Percentiles rank a stretch among this genome's conserved stretches.
Evolutionary conservation across 2,329 filamentous ascomycete species (phyloP).

Genomic region (Curvularia verruculosa): DNA sequence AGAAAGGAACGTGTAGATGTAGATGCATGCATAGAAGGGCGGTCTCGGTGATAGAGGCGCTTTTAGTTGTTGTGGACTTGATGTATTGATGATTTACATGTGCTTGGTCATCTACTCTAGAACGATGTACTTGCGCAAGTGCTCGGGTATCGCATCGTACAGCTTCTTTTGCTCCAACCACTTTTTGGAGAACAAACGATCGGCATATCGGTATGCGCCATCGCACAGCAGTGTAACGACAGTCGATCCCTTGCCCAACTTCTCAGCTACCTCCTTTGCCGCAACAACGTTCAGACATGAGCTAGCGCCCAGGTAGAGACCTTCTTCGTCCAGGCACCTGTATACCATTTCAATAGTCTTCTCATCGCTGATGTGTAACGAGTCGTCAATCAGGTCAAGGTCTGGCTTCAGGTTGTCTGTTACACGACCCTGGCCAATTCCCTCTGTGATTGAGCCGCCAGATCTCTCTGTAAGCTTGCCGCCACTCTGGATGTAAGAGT

Average conservation of each 20-base stretch:
- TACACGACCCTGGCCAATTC: constrained; percentile 93
- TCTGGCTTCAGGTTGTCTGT: constrained; percentile 94
- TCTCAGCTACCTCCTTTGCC: constrained; percentile 90
- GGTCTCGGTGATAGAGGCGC: constrained; percentile 5
- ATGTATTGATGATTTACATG: constrained; percentile 9
- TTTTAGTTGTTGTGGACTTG: constrained; percentile 6
- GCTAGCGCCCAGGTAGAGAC: constrained; percentile 91
- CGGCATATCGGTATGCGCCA: constrained; percentile 96
- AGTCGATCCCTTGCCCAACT: constrained; percentile 84
- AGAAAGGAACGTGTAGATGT: neutral
- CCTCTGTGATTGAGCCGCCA: constrained; percentile 93
- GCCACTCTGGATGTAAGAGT: constrained; percentile 86
- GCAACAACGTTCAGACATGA: constrained; percentile 94
- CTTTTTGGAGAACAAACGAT: constrained; percentile 86
- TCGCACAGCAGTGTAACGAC: constrained; percentile 95
- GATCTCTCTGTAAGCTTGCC: constrained; percentile 80
- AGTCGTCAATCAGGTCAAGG: constrained; percentile 81
- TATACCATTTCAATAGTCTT: constrained; percentile 99
- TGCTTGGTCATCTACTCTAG: constrained; percentile 63
- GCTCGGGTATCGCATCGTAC: constrained; percentile 78
- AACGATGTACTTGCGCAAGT: constrained; percentile 92
- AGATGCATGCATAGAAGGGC: constrained; percentile 4
- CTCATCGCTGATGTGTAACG: constrained; percentile 84
- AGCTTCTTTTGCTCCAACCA: constrained; percentile 91
- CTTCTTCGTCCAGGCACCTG: constrained; percentile 92